Evolutionary conservation across 768 basidiomycete genomes (phyloP).

Genomic region (Mycena kentingensis): DNA sequence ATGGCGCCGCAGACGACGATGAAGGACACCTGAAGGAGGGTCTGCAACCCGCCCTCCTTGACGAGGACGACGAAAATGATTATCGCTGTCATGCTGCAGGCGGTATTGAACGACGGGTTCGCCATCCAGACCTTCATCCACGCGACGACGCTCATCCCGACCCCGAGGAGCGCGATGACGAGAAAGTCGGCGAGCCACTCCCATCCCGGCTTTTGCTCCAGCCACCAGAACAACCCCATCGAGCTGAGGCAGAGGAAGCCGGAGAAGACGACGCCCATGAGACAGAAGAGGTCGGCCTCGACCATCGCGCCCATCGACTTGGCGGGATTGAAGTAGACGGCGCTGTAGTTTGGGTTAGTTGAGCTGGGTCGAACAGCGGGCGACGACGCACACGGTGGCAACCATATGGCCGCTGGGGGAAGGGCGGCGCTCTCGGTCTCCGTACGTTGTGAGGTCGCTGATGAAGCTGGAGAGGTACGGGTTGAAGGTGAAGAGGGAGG

Average conservation of each 20-base stretch:
- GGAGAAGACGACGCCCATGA: conserved; percentile 69
- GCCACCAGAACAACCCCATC: conserved; percentile 78
- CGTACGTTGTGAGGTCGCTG: conserved; percentile 57
- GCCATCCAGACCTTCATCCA: conserved; percentile 93
- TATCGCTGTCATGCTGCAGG: conserved; percentile 83
- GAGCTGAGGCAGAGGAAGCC: conserved; percentile 72
- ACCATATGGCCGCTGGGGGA: conserved; percentile 88
- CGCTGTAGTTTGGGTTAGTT: conserved; percentile 39
- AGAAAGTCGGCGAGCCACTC: conserved; percentile 74
- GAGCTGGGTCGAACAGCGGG: background rate
- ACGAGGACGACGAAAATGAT: conserved; percentile 87
- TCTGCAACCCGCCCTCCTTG: conserved; percentile 83
- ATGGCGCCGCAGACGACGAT: conserved; percentile 76
- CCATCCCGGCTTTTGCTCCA: conserved; percentile 70
- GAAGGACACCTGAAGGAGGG: conserved; percentile 70
- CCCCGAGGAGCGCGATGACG: conserved; percentile 80
- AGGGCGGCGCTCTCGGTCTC: conserved; percentile 53
- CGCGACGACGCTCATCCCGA: conserved; percentile 78
- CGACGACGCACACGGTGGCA: conserved; percentile 77
- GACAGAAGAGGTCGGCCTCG: conserved; percentile 83
- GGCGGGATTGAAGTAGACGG: conserved; percentile 91
- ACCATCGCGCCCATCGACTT: conserved; percentile 93
- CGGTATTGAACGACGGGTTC: conserved; percentile 83
- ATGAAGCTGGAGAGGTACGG: conserved; percentile 71
- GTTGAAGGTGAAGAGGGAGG: conserved; percentile 90